phyloP scores from a whole-genome alignment of 2,329 filamentous ascomycete species.

The Septoria linicola region DNA sequence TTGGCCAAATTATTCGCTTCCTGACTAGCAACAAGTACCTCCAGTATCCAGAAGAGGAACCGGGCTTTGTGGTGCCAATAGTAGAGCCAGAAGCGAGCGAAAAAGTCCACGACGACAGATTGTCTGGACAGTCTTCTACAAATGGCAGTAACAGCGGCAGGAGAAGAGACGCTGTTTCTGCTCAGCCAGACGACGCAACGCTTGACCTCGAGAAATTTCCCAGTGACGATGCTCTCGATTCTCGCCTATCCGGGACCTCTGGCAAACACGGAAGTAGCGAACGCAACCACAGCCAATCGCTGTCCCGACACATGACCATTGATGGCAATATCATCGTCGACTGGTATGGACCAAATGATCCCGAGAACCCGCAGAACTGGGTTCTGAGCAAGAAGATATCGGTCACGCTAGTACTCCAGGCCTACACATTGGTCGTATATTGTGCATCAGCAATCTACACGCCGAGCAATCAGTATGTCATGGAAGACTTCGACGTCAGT shows the following conservation, averaged over 20 bases:
- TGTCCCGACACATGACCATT: constrained; percentile 51
- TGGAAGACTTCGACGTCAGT: constrained; percentile 55
- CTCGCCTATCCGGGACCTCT: too few relatives aligned
- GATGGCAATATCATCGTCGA: constrained; percentile 54
- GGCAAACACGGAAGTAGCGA: too few relatives aligned
- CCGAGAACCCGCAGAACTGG: constrained; percentile 38
- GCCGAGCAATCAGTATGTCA: constrained; percentile 48
- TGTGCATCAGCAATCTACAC: constrained; percentile 54
- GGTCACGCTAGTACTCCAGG: constrained; percentile 41
- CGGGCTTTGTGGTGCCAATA: constrained; percentile 54
- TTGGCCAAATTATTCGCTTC: constrained; percentile 60
- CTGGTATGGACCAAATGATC: constrained; percentile 44
- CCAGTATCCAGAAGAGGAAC: constrained; percentile 60
- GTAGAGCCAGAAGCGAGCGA: constrained; percentile 22
- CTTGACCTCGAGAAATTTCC: constrained; percentile 24
- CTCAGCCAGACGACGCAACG: not conserved
- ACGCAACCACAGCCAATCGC: constrained; percentile 39
- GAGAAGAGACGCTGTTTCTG: too few relatives aligned
- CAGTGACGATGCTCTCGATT: too few relatives aligned
- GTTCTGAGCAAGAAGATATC: constrained; percentile 33
- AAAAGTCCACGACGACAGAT: not conserved
- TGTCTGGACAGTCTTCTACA: not conserved
- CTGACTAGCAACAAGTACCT: constrained; percentile 54
- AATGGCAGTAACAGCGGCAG: too few relatives aligned
- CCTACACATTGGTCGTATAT: constrained; percentile 62